Percentiles rank a stretch among this genome's conserved stretches.
Evolutionary conservation across 2,329 filamentous ascomycete genomes (phyloP).

Genomic region (Decorospora gaudefroyi): DNA sequence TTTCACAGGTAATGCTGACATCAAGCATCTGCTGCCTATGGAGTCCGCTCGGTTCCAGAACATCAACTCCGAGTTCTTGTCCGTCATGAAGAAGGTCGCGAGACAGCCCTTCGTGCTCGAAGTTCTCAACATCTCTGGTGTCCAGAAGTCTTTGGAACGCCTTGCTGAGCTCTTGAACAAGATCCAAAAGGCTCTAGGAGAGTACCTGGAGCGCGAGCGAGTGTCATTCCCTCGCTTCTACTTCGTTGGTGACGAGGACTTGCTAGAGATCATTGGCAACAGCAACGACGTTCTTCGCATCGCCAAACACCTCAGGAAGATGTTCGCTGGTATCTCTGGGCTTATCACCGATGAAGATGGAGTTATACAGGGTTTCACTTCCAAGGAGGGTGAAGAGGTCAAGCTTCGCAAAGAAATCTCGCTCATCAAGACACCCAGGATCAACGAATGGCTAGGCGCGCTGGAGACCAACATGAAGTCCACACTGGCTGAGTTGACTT

Average conservation of each 20-base stretch:
- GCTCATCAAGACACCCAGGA: conserved; percentile 87
- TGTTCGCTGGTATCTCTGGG: conserved; percentile 96
- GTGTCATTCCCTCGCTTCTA: conserved; percentile 99
- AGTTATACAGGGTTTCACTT: conserved; percentile 88
- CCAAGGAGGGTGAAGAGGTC: conserved; percentile 91
- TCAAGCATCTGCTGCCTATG: conserved; percentile 95
- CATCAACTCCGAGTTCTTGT: conserved; percentile 98
- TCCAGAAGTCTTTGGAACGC: conserved; percentile 93
- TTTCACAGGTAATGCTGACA: conserved; percentile 97
- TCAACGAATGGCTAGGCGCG: conserved; percentile 98
- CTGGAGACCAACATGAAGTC: conserved; percentile 92
- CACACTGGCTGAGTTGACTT: conserved; percentile 86
- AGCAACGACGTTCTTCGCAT: conserved; percentile 96
- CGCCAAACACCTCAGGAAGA: conserved; percentile 99
- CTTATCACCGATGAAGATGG: conserved; percentile 89
- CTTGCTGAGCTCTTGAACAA: conserved; percentile 97
- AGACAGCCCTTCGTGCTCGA: conserved; percentile 95
- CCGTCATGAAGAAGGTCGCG: conserved; percentile 99
- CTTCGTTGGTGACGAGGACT: conserved; percentile 97
- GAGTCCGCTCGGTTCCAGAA: conserved; percentile 98
- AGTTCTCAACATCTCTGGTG: conserved; percentile 91
- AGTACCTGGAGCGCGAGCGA: conserved; percentile 97
- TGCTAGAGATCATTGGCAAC: conserved; percentile 98
- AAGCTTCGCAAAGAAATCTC: conserved; percentile 88
- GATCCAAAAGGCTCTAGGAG: conserved; percentile 97